Base-by-base conservation (phyloP, 495 filamentous ascomycete genomes). In the Xylaria flabelliformis region DNA sequence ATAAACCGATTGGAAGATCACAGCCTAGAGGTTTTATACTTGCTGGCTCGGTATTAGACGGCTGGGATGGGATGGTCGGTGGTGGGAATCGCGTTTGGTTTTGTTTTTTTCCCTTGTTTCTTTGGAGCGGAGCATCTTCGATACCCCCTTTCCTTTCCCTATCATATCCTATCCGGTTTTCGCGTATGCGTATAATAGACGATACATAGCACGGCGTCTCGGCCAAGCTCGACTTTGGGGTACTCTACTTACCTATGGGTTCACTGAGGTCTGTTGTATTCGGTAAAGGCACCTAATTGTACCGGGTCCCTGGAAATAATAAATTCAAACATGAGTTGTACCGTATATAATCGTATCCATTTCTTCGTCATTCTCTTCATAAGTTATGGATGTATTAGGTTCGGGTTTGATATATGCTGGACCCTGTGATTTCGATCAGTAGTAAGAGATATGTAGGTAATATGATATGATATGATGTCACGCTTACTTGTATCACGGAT, bases 71-170 rank as follows among this genome's bases (percentile, higher is more conserved):
- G 56, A n/a, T 48, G 48, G 42, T 24, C 61, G 55, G 39, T n/a
- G 32, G 32, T 29, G 39, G 48, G 39, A 44, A 29, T 21, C 10
- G 34, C 26, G 13, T 69, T 61, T 51, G 46, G n/a, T 34, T 69
- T 46, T 44, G 12, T 15, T 46, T 29, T n/a, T 24, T 53, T 4
- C 4, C 26, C 41, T 12, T 32, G 29, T 69, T 41, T 8, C 13
- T 59, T 29, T 36, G 21, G 13, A 56, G 42, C 36, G 21, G 13
- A 56, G 42, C 36, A 17, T 64, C 29, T 39, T 69, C n/a, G 67
- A 69, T 69, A 69, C 67, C 67, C 67, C 15, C 61, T 48, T 48
- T n/a, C 12, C 8, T 13, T 42, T 34, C 32, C 53, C 9, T 56
- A 9, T n/a, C 53, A 4, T 56, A 17, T 32, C 9, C 29, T 36